Conservation (phyloP, 2,329 filamentous ascomycete species). For the Venturia aucupariae region DNA sequence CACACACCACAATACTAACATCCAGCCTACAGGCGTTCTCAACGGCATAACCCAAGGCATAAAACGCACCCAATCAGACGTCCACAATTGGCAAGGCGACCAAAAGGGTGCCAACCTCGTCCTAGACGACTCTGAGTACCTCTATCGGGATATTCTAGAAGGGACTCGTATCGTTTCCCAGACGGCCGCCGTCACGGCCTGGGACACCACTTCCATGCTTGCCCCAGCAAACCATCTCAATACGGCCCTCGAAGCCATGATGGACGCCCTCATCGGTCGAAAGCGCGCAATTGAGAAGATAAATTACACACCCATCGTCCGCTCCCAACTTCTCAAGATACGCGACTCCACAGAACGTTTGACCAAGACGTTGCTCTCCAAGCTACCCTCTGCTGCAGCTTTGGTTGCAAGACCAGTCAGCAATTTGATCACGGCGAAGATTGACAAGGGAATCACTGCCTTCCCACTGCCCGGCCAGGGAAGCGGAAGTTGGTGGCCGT, state of each 20-base stretch:
- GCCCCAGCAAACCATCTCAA: background rate
- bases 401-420: background rate
- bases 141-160: background rate
- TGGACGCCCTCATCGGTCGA: background rate
- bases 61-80: background rate
- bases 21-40: background rate
- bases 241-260: background rate
- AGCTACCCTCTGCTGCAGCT: background rate
- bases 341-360: background rate
- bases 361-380: background rate
- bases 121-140: background rate
- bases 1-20: background rate
- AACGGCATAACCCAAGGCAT: constrained; percentile 6
- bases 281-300: background rate
- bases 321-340: background rate
- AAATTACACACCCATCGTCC: background rate
- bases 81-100: background rate
- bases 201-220: background rate
- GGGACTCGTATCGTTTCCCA: background rate
- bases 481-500: background rate
- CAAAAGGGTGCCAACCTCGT: background rate
- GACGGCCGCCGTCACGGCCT: background rate
- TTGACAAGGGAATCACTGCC: background rate
- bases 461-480: background rate
- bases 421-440: background rate